These are phyloP conservation scores for Neurospora sp. DNA, from an alignment of 495 filamentous ascomycete species.

Conservation along the genomic window DNA sequence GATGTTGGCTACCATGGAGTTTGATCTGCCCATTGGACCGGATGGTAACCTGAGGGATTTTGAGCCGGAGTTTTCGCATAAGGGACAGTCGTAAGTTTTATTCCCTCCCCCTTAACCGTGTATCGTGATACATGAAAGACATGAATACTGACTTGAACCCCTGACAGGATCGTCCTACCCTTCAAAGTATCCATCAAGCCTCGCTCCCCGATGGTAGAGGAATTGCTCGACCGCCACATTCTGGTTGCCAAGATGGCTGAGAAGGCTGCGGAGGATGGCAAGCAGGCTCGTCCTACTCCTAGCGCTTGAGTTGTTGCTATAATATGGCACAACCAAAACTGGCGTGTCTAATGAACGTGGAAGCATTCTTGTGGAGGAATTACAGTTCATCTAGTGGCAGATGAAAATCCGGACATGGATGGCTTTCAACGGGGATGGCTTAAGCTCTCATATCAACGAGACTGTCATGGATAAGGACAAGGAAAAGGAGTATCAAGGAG, in stretches of 20 bases:
- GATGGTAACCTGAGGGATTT: conserved; percentile 15
- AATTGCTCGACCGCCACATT: conserved; percentile 5
- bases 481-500: neutral
- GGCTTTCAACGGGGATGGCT: neutral
- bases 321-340: neutral
- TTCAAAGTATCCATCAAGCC: conserved; percentile 9
- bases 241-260: neutral
- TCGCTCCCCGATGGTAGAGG: conserved; percentile 4
- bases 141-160: no score
- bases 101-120: neutral
- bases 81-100: conserved; percentile 20
- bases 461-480: neutral
- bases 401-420: neutral
- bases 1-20: conserved; percentile 18
- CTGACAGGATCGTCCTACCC: conserved; percentile 11
- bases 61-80: conserved; percentile 22
- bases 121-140: no score
- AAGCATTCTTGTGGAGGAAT: neutral
- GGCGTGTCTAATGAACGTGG: neutral
- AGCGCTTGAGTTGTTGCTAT: neutral
- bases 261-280: neutral
- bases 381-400: neutral
- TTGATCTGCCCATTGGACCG: conserved; percentile 16
- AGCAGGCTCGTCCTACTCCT: neutral
- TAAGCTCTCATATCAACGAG: neutral